Conservation (phyloP, 805 yeast genomes). For the Kurtzmaniella cleridarum region DNA sequence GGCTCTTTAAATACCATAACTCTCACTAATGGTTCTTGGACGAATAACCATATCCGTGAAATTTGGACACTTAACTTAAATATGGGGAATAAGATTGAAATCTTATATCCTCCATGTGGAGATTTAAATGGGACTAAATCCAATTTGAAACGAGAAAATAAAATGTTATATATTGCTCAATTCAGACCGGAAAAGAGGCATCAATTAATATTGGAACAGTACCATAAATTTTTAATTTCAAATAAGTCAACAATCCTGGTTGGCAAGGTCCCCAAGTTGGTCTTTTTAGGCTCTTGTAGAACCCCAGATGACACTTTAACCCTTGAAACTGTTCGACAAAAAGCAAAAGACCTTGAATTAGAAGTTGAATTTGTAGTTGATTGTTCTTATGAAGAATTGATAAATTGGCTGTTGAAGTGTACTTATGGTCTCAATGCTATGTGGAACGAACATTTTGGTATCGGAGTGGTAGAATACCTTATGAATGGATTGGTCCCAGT, state of each 20-base stretch:
- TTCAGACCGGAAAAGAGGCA: constrained; percentile 96
- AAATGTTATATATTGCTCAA: constrained; percentile 72
- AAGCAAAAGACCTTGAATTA: constrained; percentile 28
- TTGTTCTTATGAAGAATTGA: constrained; percentile 63
- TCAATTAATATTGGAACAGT: constrained; percentile 59
- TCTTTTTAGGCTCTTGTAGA: constrained; percentile 83
- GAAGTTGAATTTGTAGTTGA: constrained; percentile 61
- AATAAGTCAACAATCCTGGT: constrained; percentile 13
- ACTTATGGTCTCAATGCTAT: constrained; percentile 86
- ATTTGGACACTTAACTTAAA: constrained; percentile 52
- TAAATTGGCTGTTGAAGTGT: constrained; percentile 46
- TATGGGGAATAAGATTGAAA: constrained; percentile 24
- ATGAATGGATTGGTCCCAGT: constrained; percentile 83
- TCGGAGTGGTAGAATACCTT: constrained; percentile 90
- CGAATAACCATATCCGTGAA: constrained; percentile 60
- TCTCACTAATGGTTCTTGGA: constrained; percentile 89
- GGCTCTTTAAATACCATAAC: constrained; percentile 66
- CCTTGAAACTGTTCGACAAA: constrained; percentile 43
- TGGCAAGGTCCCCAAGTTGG: constrained; percentile 45
- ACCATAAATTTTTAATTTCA: constrained; percentile 43
- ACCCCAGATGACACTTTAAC: constrained; percentile 57
- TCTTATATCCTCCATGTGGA: constrained; percentile 88
- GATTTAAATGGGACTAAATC: constrained; percentile 9
- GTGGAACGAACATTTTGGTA: constrained; percentile 99
- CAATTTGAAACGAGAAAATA: constrained; percentile 22